Percentiles rank a stretch among this genome's conserved stretches.
These are phyloP conservation scores for Penicillium odoratum DNA, from an alignment of 495 filamentous ascomycete species.

Conservation along the genomic window DNA sequence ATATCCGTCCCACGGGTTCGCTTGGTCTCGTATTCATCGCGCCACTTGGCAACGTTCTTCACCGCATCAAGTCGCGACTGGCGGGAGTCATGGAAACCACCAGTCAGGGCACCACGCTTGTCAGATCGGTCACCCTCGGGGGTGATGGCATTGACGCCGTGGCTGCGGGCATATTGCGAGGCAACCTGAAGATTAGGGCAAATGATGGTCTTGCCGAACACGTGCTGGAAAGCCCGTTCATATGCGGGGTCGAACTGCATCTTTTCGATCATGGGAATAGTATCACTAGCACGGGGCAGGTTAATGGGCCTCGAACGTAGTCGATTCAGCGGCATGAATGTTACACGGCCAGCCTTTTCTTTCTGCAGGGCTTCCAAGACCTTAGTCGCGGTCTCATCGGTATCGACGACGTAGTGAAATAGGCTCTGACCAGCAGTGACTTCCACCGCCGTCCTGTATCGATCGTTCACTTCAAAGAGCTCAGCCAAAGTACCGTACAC, in stretches of 20 bases:
- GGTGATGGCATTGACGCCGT: slow-evolving; percentile 89
- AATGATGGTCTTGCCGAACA: slow-evolving; percentile 94
- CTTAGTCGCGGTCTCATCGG: slow-evolving; percentile 79
- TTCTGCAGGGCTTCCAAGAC: slow-evolving; percentile 79
- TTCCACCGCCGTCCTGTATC: slow-evolving; percentile 86
- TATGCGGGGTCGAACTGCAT: slow-evolving; percentile 75
- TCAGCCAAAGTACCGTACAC: slow-evolving; percentile 92
- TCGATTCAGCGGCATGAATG: slow-evolving; percentile 90
- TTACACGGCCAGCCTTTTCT: slow-evolving; percentile 80
- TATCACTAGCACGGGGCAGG: slow-evolving; percentile 83
- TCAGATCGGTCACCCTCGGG: slow-evolving; percentile 91
- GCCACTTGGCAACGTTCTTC: slow-evolving; percentile 69
- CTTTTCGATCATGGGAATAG: slow-evolving; percentile 82
- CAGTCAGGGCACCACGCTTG: slow-evolving; percentile 90
- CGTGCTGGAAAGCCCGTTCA: slow-evolving; percentile 84
- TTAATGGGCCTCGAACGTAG: slow-evolving; percentile 66
- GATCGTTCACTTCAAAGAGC: slow-evolving; percentile 80
- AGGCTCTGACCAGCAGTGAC: slow-evolving; percentile 89
- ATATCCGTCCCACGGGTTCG: slow-evolving; percentile 58
- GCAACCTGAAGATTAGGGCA: slow-evolving; percentile 86
- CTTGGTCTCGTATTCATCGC: slow-evolving; percentile 70
- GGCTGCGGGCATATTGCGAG: slow-evolving; percentile 83
- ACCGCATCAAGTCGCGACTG: slow-evolving; percentile 83
- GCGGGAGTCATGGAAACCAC: slow-evolving; percentile 84
- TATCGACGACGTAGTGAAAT: slow-evolving; percentile 97